Conservation (phyloP, 139 green algal species). For the Coelastrella sp. region DNA sequence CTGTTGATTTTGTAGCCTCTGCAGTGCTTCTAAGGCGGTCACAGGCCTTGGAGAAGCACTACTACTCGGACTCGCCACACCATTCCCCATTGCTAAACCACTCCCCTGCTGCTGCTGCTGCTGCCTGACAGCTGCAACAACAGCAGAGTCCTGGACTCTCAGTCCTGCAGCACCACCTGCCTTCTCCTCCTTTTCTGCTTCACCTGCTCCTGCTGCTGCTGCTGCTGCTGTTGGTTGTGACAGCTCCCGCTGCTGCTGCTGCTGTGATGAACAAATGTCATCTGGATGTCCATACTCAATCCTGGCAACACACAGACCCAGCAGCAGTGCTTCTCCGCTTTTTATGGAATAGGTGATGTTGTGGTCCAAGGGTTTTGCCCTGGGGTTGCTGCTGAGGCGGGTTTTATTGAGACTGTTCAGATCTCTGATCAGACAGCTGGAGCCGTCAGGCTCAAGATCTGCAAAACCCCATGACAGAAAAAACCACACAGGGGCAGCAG, state of each 20-base stretch:
- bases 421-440: background rate
- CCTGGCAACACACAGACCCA: constrained; percentile 2
- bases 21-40: background rate
- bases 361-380: background rate
- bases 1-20: background rate
- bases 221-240: background rate
- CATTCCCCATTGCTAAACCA: background rate
- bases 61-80: background rate
- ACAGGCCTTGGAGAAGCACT: background rate
- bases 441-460: constrained; percentile 8
- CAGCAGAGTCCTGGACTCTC: background rate
- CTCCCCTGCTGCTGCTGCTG: background rate
- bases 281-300: constrained; percentile 17
- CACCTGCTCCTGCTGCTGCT: background rate
- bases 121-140: background rate
- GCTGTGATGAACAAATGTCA: background rate
- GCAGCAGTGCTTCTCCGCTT: background rate
- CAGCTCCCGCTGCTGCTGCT: constrained; percentile 7
- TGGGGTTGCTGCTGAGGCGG: background rate
- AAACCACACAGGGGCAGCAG: background rate
- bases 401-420: constrained; percentile 24
- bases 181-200: too few species aligned
- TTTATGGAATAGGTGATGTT: background rate
- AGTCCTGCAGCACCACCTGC: background rate
- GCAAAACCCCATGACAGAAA: background rate